A percentile compares a stretch with the other conserved stretches of the same genome.
phyloP scores from a whole-genome alignment of 805 yeast species.

The Candida vaughaniae region DNA sequence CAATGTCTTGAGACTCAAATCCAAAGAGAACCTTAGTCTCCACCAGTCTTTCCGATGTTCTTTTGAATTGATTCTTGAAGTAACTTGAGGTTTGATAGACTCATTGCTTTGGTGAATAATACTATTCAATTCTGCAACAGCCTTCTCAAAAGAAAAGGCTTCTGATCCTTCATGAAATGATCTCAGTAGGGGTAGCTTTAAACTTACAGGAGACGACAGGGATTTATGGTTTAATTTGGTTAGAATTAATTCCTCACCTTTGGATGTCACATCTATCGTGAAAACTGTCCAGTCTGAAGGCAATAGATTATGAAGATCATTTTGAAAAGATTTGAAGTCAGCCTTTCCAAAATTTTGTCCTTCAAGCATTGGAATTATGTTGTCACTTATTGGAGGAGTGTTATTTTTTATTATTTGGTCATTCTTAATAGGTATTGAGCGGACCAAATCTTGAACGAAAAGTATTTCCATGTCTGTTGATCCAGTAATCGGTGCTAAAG shows the following conservation, averaged over 20 bases:
- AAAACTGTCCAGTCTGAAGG: constrained; percentile 54
- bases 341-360: neutral
- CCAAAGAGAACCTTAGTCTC: constrained; percentile 63
- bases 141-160: constrained; percentile 38
- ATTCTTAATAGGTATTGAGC: constrained; percentile 19
- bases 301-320: constrained; percentile 3
- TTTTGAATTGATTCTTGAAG: constrained; percentile 51
- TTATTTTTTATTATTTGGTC: constrained; percentile 16
- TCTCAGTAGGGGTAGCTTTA: constrained; percentile 62
- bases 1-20: constrained; percentile 51
- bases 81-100: constrained; percentile 55
- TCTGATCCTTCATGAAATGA: constrained; percentile 33
- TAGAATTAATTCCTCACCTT: constrained; percentile 58
- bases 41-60: constrained; percentile 78
- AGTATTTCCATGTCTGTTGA: constrained; percentile 1
- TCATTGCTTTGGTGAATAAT: constrained; percentile 63
- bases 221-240: constrained; percentile 36
- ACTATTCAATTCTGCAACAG: constrained; percentile 26
- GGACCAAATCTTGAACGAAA: constrained; percentile 19
- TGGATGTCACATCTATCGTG: constrained; percentile 54
- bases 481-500: too few relatives aligned
- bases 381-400: neutral
- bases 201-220: constrained; percentile 37
- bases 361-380: constrained; percentile 12
- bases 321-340: neutral